Evolutionary conservation across 768 basidiomycete genomes (phyloP), one percentile per base, ranked within the genome.

Genomic region (Panellus pusillus): DNA sequence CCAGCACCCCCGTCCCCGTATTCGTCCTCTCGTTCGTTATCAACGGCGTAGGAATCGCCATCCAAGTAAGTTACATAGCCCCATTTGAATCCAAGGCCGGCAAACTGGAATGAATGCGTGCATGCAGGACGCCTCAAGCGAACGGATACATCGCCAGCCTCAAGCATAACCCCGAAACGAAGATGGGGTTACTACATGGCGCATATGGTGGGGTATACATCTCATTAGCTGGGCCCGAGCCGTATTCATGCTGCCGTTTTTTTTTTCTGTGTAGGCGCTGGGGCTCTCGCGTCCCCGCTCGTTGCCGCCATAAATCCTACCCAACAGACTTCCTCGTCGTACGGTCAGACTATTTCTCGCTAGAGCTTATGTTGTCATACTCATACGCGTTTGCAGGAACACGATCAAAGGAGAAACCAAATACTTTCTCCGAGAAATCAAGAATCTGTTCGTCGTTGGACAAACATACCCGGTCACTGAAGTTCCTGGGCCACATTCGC

Each of bases 391-490:
- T 37, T 35, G 18, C 65, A 96, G 94, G 70, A 90, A 82, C 63
- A 95, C 94, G 2, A 80, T 89, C 60, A 91, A 91, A 70, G 91
- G 91, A 39, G 92, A 96, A 43, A 82, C 90, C 15, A 90, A 85
- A 60, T 98, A 96, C 68, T 94, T 79, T 98, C n/a, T n/a, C 42
- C 87, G 97, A 28, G 93, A 97, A 65, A 91, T 99, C 71, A 91
- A 91, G 71, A 91, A 95, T 61, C 70, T 97, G 9, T 99, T 92
- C 60, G 91, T 92, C 27, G 87, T 96, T 46, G 97, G 97, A 9
- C 97, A 99, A 72, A 97, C 95, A 1, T 95, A 95, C 65, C 96
- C 97, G 37, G 87, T 96, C 48, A 92, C 87, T 6, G 94, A 97
- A 66, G 93, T 99, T 24, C 96, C 96, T 28, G 96, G 96, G 0